Percentiles rank a stretch among this genome's conserved stretches.
These are phyloP conservation scores for Lagenidium sp. DNA, from an alignment of 352 stramenopile species.

Conservation along the genomic window DNA sequence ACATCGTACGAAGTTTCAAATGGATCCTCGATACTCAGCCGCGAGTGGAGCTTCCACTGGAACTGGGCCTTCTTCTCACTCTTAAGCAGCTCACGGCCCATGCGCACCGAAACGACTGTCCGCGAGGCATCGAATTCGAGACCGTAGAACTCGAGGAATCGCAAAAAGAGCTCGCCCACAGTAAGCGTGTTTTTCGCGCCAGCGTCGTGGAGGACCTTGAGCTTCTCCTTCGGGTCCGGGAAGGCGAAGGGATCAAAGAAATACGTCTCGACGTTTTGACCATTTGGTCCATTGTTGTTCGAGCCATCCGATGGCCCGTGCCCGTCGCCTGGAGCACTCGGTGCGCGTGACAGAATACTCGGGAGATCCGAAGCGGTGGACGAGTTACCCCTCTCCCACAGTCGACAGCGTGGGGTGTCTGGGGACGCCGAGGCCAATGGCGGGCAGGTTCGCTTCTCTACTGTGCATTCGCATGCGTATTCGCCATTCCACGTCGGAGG, in stretches of 20 bases:
- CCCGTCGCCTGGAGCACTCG: slow-evolving; percentile 20
- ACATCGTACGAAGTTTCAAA: slow-evolving; percentile 98
- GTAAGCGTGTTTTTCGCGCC: slow-evolving; percentile 35
- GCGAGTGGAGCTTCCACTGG: slow-evolving; percentile 71
- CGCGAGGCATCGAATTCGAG: slow-evolving; percentile 59
- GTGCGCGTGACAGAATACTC: slow-evolving; percentile 39
- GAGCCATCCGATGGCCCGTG: not conserved
- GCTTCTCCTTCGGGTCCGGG: slow-evolving; percentile 31
- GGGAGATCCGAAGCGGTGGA: slow-evolving; percentile 22
- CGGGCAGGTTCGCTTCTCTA: slow-evolving; percentile 7
- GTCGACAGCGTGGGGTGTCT: slow-evolving; percentile 19
- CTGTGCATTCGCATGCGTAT: slow-evolving; percentile 18
- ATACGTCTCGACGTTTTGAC: slow-evolving; percentile 51
- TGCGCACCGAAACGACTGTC: slow-evolving; percentile 60
- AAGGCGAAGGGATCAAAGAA: slow-evolving; percentile 76
- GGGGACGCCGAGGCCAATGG: slow-evolving; percentile 18
- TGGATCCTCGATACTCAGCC: slow-evolving; percentile 95
- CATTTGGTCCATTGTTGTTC: not conserved
- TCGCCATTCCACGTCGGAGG: slow-evolving; percentile 39
- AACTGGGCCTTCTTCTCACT: slow-evolving; percentile 57
- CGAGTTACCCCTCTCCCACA: slow-evolving; percentile 26
- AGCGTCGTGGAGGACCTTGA: slow-evolving; percentile 28
- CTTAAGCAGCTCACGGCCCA: slow-evolving; percentile 56
- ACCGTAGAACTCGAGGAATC: slow-evolving; percentile 75
- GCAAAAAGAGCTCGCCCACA: slow-evolving; percentile 55